Evolutionary conservation across 78 protist genomes (phyloP).

Genomic region (Isochrysis galbana): DNA sequence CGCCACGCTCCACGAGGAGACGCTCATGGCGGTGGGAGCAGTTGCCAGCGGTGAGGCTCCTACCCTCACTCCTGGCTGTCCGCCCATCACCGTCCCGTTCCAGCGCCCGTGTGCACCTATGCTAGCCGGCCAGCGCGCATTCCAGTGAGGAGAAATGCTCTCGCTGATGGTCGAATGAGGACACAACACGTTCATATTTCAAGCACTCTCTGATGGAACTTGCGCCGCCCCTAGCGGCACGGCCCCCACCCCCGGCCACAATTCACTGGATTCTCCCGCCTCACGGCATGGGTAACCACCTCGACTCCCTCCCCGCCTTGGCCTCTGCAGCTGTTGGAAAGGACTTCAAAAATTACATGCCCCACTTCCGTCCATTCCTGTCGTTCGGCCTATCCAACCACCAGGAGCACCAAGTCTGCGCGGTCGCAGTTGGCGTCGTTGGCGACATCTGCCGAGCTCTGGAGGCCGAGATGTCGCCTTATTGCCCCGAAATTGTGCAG

Average conservation of each 20-base stretch:
- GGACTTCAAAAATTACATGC: conserved; percentile 68
- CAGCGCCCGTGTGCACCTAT: no score
- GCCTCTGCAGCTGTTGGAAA: conserved; percentile 51
- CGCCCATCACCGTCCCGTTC: no score
- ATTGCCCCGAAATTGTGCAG: conserved; percentile 55
- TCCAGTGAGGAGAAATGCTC: not conserved
- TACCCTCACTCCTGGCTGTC: no score
- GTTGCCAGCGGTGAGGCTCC: conserved; percentile 35
- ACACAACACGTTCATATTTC: not conserved
- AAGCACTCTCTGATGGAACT: not conserved
- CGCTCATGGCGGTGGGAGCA: conserved; percentile 76
- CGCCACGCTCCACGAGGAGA: conserved; percentile 77
- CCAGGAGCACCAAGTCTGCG: conserved; percentile 52
- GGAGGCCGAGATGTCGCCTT: conserved; percentile 20
- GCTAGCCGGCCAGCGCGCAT: no score
- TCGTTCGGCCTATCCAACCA: conserved; percentile 17
- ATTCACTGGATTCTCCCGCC: no score
- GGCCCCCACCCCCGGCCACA: not conserved
- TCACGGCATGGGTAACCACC: not conserved
- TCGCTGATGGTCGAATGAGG: not conserved
- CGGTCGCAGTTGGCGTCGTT: conserved; percentile 67
- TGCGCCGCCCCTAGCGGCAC: not conserved
- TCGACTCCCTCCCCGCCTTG: not conserved
- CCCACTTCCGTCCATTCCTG: conserved; percentile 64
- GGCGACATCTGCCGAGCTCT: conserved; percentile 83